Conservation (phyloP, 1,139 yeast species). For the Eremothecium sinecaudum region DNA sequence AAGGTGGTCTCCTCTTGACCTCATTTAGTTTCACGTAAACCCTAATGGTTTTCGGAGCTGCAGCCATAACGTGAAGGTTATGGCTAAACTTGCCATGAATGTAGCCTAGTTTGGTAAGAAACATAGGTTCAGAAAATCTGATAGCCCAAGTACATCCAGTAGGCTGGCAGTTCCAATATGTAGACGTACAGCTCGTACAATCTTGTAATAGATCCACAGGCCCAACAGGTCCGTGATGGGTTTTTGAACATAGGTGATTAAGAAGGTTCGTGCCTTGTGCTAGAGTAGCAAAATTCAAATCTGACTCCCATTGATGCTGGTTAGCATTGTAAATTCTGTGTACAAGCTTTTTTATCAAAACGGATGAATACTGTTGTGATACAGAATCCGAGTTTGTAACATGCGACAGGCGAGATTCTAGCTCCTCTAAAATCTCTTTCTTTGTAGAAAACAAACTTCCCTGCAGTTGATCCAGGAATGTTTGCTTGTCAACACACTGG, state of each 20-base stretch:
- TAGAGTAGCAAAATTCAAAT: conserved; percentile 28
- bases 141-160: conserved; percentile 29
- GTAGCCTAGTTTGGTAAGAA: conserved; percentile 30
- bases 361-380: conserved; percentile 21
- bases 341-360: conserved; percentile 22
- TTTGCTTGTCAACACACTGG: conserved; percentile 25
- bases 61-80: conserved; percentile 30
- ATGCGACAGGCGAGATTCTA: conserved; percentile 15
- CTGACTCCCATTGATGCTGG: conserved; percentile 29
- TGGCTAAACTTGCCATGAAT: conserved; percentile 31
- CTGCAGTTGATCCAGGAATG: conserved; percentile 23
- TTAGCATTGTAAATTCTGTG: conserved; percentile 27
- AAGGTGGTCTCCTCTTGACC: conserved; percentile 6
- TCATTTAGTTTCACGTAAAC: conserved; percentile 25
- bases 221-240: conserved; percentile 18
- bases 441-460: conserved; percentile 20
- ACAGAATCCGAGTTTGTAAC: conserved; percentile 7
- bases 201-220: conserved; percentile 25
- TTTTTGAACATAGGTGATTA: conserved; percentile 25
- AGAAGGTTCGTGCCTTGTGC: conserved; percentile 28
- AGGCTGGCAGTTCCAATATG: conserved; percentile 31
- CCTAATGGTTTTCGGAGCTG: conserved; percentile 32
- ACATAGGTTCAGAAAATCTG: conserved; percentile 32
- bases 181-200: conserved; percentile 19
- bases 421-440: conserved; percentile 23